Conservation (phyloP, 2,329 filamentous ascomycete genomes). For the Anisogramma anomala region DNA sequence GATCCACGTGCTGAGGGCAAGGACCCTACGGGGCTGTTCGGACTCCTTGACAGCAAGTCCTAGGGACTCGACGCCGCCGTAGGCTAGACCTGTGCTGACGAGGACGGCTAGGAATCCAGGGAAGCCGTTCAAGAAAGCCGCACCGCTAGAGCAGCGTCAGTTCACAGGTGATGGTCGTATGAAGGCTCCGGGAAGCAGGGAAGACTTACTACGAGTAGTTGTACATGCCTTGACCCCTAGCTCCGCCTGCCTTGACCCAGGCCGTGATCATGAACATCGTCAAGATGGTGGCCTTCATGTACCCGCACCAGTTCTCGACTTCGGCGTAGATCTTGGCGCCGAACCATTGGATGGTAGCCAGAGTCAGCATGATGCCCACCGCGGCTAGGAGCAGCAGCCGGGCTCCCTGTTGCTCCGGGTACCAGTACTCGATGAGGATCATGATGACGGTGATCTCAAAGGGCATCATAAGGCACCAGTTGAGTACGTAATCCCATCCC, state of each 20-base stretch:
- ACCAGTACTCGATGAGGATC: conserved; percentile 23
- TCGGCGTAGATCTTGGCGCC: conserved; percentile 35
- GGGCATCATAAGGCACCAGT: conserved; percentile 26
- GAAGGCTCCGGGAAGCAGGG: background rate
- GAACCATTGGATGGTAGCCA: conserved; percentile 18
- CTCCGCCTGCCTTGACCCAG: conserved; percentile 30
- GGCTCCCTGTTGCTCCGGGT: conserved; percentile 15
- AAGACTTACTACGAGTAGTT: conserved; percentile 6
- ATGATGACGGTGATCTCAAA: conserved; percentile 28
- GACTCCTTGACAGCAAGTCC: conserved; percentile 33
- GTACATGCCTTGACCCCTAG: conserved; percentile 4
- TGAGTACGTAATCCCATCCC: conserved; percentile 29
- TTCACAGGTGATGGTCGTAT: background rate
- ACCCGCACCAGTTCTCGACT: conserved; percentile 40
- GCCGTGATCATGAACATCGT: conserved; percentile 46
- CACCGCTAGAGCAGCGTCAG: background rate
- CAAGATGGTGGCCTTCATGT: conserved; percentile 40
- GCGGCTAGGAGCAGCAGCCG: conserved; percentile 30
- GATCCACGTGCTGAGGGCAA: conserved; percentile 29
- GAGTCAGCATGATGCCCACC: conserved; percentile 14
- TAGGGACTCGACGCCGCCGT: conserved; percentile 34
- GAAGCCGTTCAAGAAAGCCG: conserved; percentile 29
- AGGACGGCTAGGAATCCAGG: conserved; percentile 33
- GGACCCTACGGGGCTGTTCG: conserved; percentile 25
- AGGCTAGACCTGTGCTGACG: conserved; percentile 32